A percentile compares a stretch with the other conserved stretches of the same genome.
These are phyloP conservation scores for Urochloa ruziziensis DNA, from an alignment of 176 grass and related monocot genomes.

Conservation along the genomic window DNA sequence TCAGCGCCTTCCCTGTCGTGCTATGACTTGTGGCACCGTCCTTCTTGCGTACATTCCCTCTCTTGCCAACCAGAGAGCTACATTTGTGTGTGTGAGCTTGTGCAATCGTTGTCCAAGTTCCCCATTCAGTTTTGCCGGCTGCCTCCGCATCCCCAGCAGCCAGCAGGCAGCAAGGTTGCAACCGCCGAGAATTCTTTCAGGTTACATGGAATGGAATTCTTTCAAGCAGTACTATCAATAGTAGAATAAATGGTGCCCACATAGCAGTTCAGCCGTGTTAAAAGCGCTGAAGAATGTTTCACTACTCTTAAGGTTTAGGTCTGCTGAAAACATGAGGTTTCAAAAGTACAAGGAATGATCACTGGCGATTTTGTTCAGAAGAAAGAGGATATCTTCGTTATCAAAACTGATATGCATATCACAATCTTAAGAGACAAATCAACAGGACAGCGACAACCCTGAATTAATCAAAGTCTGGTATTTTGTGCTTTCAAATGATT, in stretches of 20 bases:
- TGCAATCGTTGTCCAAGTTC: background rate
- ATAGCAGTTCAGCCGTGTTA: background rate
- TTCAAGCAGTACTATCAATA: background rate
- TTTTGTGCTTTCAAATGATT: slow-evolving; percentile 18
- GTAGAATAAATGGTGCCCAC: background rate
- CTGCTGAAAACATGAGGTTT: background rate
- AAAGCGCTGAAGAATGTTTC: background rate
- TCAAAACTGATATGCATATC: background rate
- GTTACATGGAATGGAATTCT: background rate
- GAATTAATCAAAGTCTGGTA: background rate
- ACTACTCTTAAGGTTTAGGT: background rate
- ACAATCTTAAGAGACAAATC: background rate
- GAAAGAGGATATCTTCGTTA: background rate
- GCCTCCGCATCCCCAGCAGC: background rate
- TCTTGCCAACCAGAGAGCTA: background rate
- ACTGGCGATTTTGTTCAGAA: background rate
- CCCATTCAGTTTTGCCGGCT: background rate
- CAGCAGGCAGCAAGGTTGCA: background rate
- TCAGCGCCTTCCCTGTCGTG: background rate
- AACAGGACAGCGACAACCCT: background rate
- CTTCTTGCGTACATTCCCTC: background rate
- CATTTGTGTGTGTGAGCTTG: background rate
- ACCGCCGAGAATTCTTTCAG: background rate
- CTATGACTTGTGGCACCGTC: background rate
- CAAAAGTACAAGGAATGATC: background rate